Evolutionary conservation across 2,329 filamentous ascomycete genomes (phyloP), one percentile per base, ranked within the genome.

Genomic region (Trichoderma hamatum): DNA sequence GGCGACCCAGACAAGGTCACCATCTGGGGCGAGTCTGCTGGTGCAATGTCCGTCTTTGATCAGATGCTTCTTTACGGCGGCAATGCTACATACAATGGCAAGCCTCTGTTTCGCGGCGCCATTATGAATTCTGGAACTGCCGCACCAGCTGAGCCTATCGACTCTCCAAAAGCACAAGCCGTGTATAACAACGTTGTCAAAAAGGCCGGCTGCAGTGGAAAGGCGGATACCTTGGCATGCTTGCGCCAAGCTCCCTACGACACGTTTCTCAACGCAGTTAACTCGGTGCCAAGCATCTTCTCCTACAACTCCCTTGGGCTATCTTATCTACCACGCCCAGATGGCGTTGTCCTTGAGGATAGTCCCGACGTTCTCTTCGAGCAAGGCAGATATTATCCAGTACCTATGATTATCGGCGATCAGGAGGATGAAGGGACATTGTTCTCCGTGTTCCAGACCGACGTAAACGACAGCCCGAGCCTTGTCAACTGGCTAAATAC

Each of bases 351-450:
- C 5, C 82, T 94, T 10, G 84, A 87, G 0, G 81, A 85, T 2
- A 91, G 87, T 6, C 89, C 91, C 0, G 91, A 94, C 0, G 67
- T 84, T 0, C 80, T 92, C 5, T 80, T 85, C 1, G 67, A 73
- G 2, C 74, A 76, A 0, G 88, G 89, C 16, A 83, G 83, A 5
- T 84, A 84, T 69, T 77, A 83, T 24, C 79, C 81, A 1, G 83
- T 85, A 1, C 83, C 84, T 43, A 82, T 83, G 80, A 85, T 85
- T 72, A 85, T 91, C 49, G 91, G 92, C 52, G 86, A 93, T 75
- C 90, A 93, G 78, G 91, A 94, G 81, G 92, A 95, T 75, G 92
- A 95, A 78, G 91, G 92, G 21, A 93, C 92, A 0, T 78, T 94
- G 2, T 93, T 94, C 76, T 83, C 89, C 5, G 82, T 94, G 39